A percentile compares a stretch with the other conserved stretches of the same genome.
Evolutionary conservation across 306 rosid species (phyloP).

Genomic region (Sechiopsis laciniata): DNA sequence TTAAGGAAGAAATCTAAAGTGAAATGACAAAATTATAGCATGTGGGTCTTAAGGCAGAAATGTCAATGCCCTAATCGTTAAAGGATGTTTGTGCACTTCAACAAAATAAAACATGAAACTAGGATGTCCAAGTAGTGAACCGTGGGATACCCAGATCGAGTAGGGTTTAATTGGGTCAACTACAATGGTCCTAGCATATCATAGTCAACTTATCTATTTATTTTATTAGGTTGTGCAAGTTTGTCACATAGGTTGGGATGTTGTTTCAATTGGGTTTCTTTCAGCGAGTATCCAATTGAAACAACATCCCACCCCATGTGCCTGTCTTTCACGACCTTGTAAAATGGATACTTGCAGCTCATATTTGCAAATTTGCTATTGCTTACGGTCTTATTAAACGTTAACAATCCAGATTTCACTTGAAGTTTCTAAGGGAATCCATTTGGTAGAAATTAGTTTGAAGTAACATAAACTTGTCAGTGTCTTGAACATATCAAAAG

Average conservation of each 20-base stretch:
- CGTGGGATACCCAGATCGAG: too few species aligned
- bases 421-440: conserved; percentile 2
- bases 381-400: not conserved
- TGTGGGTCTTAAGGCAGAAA: too few species aligned
- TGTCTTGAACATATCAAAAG: not conserved
- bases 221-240: not conserved
- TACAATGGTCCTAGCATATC: not conserved
- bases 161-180: too few species aligned
- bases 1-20: too few species aligned
- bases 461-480: not conserved
- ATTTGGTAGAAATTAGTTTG: not conserved
- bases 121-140: too few species aligned
- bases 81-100: too few species aligned
- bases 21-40: too few species aligned
- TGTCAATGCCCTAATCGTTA: too few species aligned
- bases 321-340: too few species aligned
- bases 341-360: not conserved
- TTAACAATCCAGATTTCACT: not conserved
- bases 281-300: not conserved
- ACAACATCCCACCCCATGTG: too few species aligned
- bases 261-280: not conserved
- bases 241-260: not conserved
- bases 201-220: not conserved
- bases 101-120: too few species aligned
- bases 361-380: not conserved